Evolutionary conservation across 1,139 yeast species (phyloP), one percentile per base, ranked within the genome.

Genomic region (Magnusiomyces suaveolens): DNA sequence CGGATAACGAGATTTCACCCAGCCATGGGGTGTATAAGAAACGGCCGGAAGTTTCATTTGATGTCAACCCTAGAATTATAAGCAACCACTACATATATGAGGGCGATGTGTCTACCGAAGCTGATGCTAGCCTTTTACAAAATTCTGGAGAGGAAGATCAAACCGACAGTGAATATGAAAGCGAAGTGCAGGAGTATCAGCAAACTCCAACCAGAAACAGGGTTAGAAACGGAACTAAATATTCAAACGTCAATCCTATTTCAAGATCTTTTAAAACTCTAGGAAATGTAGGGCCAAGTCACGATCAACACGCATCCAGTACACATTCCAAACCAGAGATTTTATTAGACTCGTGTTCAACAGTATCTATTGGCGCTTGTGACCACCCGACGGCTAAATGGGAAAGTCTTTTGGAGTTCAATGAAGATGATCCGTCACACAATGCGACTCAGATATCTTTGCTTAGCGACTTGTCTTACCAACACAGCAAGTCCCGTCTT

Each of bases 31-130:
- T 10, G 16, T 26, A 46, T 16, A 36, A n/a, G 41, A 46, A 46
- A 16, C n/a, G 21, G 38, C 48, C 14, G n/a, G 48, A 46, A 29
- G 48, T 46, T 20, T 46, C 48, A 26, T 46, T 46, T 46, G 48
- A 46, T 46, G 36, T 46, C 29, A 46, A 36, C 4, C 48, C 48
- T n/a, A 25, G 25, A 41, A 21, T 41, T 16, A 41, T 41, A 3
- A n/a, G 44, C 20, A n/a, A 21, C 10, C 23, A 41, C 25, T 21
- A 41, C 16, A 6, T 24, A 21, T 20, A 41, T 41, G 25, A 41
- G 4, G 10, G 18, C 6, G 44, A 41, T 6, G 16, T n/a, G 3
- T 41, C 24, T 3, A 41, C 25, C 20, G 44, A 41, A 21, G 23
- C 20, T 41, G 44, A 41, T 21, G 18, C 41, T n/a, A 41, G 44